A percentile compares a stretch with the other conserved stretches of the same genome.
Evolutionary conservation across 495 filamentous ascomycete species (phyloP).

Genomic region (Cladorrhinum samala): DNA sequence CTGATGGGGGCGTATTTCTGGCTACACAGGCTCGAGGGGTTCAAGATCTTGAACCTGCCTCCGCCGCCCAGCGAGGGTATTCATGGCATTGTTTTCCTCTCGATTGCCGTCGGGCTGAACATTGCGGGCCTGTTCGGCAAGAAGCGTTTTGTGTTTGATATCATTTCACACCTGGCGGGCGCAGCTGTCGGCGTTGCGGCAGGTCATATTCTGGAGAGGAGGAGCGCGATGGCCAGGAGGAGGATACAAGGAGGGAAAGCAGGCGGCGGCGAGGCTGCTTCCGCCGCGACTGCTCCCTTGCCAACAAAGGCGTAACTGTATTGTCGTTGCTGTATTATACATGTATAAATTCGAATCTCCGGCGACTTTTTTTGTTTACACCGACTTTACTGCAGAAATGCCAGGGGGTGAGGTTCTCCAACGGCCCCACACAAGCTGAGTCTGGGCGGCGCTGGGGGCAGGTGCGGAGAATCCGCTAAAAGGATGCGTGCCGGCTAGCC

Average conservation of each 20-base stretch:
- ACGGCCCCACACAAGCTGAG: too few species aligned
- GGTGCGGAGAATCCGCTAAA: too few species aligned
- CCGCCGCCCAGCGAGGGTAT: conserved; percentile 46
- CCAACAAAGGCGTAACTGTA: neutral
- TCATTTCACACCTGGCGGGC: conserved; percentile 69
- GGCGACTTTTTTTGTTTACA: too few species aligned
- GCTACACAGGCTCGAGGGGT: conserved; percentile 50
- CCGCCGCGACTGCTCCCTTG: too few species aligned
- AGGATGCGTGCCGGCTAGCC: conserved; percentile 2
- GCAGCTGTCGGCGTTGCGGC: conserved; percentile 45
- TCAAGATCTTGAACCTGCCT: conserved; percentile 47
- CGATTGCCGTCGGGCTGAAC: conserved; percentile 41
- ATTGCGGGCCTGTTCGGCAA: conserved; percentile 35
- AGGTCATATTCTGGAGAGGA: conserved; percentile 28
- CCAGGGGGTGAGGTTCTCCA: too few species aligned
- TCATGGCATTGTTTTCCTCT: conserved; percentile 45
- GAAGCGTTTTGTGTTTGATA: conserved; percentile 45
- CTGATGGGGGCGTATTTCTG: conserved; percentile 63
- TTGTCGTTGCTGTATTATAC: too few species aligned
- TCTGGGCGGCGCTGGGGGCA: too few species aligned
- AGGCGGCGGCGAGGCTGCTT: neutral
- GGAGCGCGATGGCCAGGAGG: conserved; percentile 13
- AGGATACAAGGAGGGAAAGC: too few species aligned
- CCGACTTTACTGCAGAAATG: too few species aligned
- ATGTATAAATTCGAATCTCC: too few species aligned